These are phyloP conservation scores for Amanita fuliginea DNA, from an alignment of 768 basidiomycete genomes.

Conservation along the genomic window DNA sequence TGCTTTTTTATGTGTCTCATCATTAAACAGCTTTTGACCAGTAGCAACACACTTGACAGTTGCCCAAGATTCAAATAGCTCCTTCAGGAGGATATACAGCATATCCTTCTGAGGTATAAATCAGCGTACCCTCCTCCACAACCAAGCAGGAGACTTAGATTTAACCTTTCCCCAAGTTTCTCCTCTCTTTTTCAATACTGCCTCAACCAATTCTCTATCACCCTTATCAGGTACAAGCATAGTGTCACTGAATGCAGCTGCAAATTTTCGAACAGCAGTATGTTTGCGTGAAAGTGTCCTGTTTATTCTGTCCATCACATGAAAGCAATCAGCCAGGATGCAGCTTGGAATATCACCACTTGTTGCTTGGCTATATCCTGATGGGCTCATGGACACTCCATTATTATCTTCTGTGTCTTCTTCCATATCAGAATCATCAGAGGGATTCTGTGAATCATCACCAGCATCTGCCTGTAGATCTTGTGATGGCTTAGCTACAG, in stretches of 20 bases:
- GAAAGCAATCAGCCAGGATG: slow-evolving; percentile 8
- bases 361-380: not conserved
- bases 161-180: slow-evolving; percentile 6
- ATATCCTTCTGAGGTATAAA: slow-evolving; percentile 10
- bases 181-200: slow-evolving; percentile 3
- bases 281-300: slow-evolving; percentile 9
- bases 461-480: not conserved
- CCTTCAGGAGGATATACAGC: slow-evolving; percentile 8
- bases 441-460: not conserved
- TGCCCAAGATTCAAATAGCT: slow-evolving; percentile 10
- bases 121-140: slow-evolving; percentile 8
- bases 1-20: slow-evolving; percentile 5
- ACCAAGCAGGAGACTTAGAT: slow-evolving; percentile 7
- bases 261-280: slow-evolving; percentile 7
- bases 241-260: slow-evolving; percentile 11
- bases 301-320: slow-evolving; percentile 6
- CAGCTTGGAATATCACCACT: slow-evolving; percentile 2
- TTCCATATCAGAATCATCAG: not conserved
- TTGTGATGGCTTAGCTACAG: not conserved
- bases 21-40: not conserved
- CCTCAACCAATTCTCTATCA: slow-evolving; percentile 8
- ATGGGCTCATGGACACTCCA: not conserved
- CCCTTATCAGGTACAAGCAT: slow-evolving; percentile 11
- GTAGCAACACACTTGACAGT: not conserved
- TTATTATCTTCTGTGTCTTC: not conserved